phyloP scores from a whole-genome alignment of 2,329 filamentous ascomycete species.

The Nemania diffusa region DNA sequence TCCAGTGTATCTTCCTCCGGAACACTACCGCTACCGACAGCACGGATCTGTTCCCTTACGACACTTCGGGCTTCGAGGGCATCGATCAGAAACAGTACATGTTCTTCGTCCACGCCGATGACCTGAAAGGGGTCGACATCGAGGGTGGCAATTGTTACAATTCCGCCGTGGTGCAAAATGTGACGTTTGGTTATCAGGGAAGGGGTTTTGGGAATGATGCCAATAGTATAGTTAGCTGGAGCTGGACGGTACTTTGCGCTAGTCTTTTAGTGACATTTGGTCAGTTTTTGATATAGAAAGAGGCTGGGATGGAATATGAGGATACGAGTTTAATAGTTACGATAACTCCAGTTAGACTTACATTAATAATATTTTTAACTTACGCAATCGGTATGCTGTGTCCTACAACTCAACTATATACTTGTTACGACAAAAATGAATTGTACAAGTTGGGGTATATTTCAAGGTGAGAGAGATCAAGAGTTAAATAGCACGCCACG shows the following conservation, averaged over 20 bases:
- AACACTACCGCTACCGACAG: conserved; percentile 77
- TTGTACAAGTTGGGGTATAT: neutral
- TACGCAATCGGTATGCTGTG: neutral
- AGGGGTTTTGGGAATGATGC: conserved; percentile 56
- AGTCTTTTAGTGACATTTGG: conserved; percentile 23
- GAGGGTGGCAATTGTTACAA: conserved; percentile 76
- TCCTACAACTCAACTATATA: neutral
- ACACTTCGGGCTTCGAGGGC: conserved; percentile 76
- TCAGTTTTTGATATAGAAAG: conserved; percentile 16
- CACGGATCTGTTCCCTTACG: conserved; percentile 76
- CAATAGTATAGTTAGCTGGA: conserved; percentile 19
- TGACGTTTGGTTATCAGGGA: conserved; percentile 75
- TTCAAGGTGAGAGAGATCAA: neutral
- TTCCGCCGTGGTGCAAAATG: conserved; percentile 70
- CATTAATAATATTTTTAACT: neutral
- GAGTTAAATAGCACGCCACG: neutral
- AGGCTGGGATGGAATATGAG: neutral
- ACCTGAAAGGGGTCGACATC: conserved; percentile 73
- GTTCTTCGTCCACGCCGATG: conserved; percentile 81
- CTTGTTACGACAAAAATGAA: neutral
- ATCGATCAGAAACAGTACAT: conserved; percentile 76
- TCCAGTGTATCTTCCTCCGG: conserved; percentile 80
- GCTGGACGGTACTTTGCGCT: conserved; percentile 31
- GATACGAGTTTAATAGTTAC: conserved; percentile 13
- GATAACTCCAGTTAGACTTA: neutral